Evolutionary conservation across 768 basidiomycete genomes (phyloP).

Genomic region (Amanita pallidorosea): DNA sequence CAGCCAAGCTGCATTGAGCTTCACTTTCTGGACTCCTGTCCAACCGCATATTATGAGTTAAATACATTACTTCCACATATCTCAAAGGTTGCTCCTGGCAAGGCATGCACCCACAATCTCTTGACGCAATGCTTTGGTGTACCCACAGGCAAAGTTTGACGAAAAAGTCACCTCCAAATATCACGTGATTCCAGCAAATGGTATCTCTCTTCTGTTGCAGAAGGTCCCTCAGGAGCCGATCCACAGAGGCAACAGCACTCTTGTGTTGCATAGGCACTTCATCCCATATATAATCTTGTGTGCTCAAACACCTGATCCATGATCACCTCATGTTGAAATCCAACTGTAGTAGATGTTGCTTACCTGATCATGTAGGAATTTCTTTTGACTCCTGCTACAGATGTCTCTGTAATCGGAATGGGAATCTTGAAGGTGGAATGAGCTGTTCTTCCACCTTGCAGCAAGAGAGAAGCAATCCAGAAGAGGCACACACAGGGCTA

Average conservation of each 20-base stretch:
- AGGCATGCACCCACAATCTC: no score
- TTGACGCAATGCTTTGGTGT: no score
- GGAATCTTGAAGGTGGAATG: conserved; percentile 2
- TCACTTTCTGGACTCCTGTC: conserved; percentile 13
- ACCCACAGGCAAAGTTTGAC: conserved; percentile 36
- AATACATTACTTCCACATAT: conserved; percentile 24
- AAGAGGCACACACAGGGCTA: no score
- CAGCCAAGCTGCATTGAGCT: conserved; percentile 25
- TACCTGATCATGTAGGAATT: no score
- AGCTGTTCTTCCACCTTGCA: conserved; percentile 2
- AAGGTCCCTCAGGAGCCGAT: conserved; percentile 25
- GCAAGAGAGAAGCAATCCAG: conserved; percentile 2
- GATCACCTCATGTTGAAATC: no score
- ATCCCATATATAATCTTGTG: conserved; percentile 32
- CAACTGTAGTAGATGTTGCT: no score
- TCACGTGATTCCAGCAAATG: conserved; percentile 33
- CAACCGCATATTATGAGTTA: conserved; percentile 35
- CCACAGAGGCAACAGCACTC: conserved; percentile 25
- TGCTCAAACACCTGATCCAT: conserved; percentile 20
- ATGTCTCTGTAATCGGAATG: conserved; percentile 1
- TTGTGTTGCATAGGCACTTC: conserved; percentile 29
- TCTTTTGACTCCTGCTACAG: no score
- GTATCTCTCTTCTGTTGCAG: conserved; percentile 6
- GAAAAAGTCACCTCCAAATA: conserved; percentile 42
- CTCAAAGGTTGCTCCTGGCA: no score